Conservation (phyloP, 176 grass and related monocot genomes). For the Echinochloa phyllopogon region DNA sequence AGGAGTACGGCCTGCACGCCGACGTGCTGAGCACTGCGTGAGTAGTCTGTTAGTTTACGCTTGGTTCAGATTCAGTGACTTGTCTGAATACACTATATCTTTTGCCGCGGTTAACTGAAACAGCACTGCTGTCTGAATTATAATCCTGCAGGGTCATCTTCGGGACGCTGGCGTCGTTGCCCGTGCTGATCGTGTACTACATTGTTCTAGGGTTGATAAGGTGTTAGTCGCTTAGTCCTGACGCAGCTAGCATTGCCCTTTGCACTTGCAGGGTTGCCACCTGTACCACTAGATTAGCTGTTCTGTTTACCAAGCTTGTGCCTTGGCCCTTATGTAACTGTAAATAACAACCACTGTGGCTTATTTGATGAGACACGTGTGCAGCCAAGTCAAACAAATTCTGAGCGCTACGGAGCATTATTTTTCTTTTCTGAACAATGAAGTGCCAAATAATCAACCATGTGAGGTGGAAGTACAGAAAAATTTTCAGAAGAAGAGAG, state of each 20-base stretch:
- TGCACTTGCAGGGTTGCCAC: not conserved
- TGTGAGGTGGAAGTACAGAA: not conserved
- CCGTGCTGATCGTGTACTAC: constrained; percentile 67
- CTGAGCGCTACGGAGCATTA: not conserved
- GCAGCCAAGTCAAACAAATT: not conserved
- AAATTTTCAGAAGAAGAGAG: not conserved
- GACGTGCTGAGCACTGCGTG: constrained; percentile 82
- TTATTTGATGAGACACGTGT: not conserved
- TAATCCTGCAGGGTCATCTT: constrained; percentile 74
- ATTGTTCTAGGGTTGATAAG: constrained; percentile 57
- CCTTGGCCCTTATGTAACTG: not conserved
- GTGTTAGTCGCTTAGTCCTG: constrained; percentile 12
- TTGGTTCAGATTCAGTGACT: no score
- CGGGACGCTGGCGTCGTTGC: constrained; percentile 73
- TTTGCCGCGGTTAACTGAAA: no score
- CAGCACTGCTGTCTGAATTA: not conserved
- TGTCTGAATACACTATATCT: no score
- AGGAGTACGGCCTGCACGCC: constrained; percentile 78
- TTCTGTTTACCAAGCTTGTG: not conserved
- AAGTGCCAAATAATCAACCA: not conserved
- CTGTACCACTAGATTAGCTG: not conserved
- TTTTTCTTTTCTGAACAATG: not conserved
- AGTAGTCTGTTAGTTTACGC: constrained; percentile 6
- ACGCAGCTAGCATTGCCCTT: not conserved
- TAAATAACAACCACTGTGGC: not conserved